Base-by-base conservation (phyloP, 306 rosid species). In the Cucumis cinereus region DNA sequence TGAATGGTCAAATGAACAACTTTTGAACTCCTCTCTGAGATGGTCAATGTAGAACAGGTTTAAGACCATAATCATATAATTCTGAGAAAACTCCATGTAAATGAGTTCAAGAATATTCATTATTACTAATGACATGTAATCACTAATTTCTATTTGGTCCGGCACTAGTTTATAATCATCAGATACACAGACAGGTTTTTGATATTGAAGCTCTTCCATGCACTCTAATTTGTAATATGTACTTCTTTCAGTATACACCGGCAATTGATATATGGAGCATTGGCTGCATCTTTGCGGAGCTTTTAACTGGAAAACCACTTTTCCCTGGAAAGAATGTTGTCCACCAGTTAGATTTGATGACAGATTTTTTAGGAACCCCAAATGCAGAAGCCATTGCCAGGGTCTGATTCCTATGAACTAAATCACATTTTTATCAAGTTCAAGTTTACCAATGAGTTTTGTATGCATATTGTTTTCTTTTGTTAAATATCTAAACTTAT, bases 221-320 rank as follows among this genome's bases (percentile, higher is more conserved):
- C 36, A 57, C 71, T 1, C 73, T 80, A 45, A 58, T 68, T 71
- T 36, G 30, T 78, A 20, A 26, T 61, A 23, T 57, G 5, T 49
- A 35, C 76, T 75, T 4, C 68, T 79, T 81, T 80, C 96, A 95
- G 99, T 95, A 95, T 82, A 95, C 99, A 63, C 99, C 99, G 11
- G 99, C 99, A 77, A 95, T 95, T 85, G 99, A 95, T 85, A 89
- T 87, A 83, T 95, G 99, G 99, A 95, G 99, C 90, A 95, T 95
- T 81, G 99, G 99, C 54, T 95, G 99, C 91, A 95, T 95, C 73
- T 95, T 92, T 30, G 89, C 99, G 0, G 99, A 95, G 85, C 99
- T 95, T 80, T 86, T 95, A 77, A 95, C 98, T 2, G 99, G 99
- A 79, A 95, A 95, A 69, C 96, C 99, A 74, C 98, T 95, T 80